These are phyloP conservation scores for Taxawa tesnikishii DNA, from an alignment of 2,329 filamentous ascomycete species.

Conservation along the genomic window DNA sequence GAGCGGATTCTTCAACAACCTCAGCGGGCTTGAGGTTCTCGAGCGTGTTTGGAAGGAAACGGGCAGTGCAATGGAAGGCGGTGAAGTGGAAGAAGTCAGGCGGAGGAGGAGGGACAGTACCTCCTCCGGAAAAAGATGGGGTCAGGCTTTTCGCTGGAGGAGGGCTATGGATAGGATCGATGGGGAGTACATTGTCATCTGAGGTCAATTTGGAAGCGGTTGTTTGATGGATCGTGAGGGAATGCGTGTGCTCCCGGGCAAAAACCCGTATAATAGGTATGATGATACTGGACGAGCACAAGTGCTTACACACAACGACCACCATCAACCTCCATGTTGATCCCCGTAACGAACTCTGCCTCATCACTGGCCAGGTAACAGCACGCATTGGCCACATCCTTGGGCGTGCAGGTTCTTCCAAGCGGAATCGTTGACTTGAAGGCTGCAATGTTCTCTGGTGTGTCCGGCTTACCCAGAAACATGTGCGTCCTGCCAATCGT, in stretches of 20 bases:
- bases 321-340: conserved; percentile 5
- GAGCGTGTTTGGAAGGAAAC: conserved; percentile 63
- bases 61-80: conserved; percentile 11
- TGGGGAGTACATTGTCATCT: conserved; percentile 40
- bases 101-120: conserved; percentile 15
- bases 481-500: no score
- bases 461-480: neutral
- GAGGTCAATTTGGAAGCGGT: no score
- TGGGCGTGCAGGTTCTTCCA: no score
- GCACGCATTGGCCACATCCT: conserved; percentile 3
- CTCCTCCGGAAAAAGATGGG: conserved; percentile 11
- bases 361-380: conserved; percentile 4
- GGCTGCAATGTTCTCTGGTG: no score
- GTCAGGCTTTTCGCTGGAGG: conserved; percentile 35
- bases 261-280: no score
- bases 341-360: conserved; percentile 4
- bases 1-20: conserved; percentile 87
- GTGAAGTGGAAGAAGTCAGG: conserved; percentile 14
- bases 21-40: conserved; percentile 71
- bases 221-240: no score
- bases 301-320: no score
- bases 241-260: no score
- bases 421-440: no score
- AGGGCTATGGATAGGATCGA: conserved; percentile 38
- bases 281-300: no score